Conservation (phyloP, 1,284 basidiomycete species). For the Ustilago shanxiensis region DNA sequence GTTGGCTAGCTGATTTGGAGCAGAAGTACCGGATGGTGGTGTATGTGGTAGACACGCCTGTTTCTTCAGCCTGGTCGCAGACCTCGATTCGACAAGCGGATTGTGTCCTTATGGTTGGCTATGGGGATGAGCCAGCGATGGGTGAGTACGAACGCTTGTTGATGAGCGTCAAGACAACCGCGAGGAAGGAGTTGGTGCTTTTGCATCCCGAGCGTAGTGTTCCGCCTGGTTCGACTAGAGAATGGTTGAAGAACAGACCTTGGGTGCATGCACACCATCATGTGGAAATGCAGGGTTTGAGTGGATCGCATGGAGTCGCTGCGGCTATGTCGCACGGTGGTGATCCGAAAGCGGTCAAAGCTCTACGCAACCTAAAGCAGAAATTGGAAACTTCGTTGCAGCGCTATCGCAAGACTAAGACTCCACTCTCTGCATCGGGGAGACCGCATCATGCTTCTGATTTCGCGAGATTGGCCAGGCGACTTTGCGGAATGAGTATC, state of each 20-base stretch:
- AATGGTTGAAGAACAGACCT: constrained; percentile 95
- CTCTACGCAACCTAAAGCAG: constrained; percentile 82
- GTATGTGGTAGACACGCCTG: constrained; percentile 68
- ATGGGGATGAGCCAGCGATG: constrained; percentile 81
- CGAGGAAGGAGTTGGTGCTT: constrained; percentile 93
- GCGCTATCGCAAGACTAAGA: constrained; percentile 73
- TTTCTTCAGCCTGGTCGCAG: constrained; percentile 67
- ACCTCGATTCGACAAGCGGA: constrained; percentile 79
- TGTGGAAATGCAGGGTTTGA: constrained; percentile 81
- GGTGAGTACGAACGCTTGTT: constrained; percentile 91
- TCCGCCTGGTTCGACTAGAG: constrained; percentile 88
- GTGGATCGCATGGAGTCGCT: constrained; percentile 66
- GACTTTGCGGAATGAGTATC: constrained; percentile 91
- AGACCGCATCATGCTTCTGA: constrained; percentile 84
- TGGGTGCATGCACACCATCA: constrained; percentile 95
- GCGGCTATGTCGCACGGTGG: constrained; percentile 70
- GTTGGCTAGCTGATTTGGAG: constrained; percentile 69
- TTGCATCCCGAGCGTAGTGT: constrained; percentile 93
- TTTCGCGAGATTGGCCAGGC: constrained; percentile 89
- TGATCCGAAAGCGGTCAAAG: constrained; percentile 89
- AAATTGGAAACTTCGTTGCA: constrained; percentile 89
- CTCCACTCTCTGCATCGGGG: constrained; percentile 71
- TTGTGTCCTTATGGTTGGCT: constrained; percentile 92
- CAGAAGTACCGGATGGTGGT: constrained; percentile 67
- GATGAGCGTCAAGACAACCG: constrained; percentile 93